Base-by-base conservation (phyloP, 2,329 filamentous ascomycete genomes). In the Neonectria ditissima region DNA sequence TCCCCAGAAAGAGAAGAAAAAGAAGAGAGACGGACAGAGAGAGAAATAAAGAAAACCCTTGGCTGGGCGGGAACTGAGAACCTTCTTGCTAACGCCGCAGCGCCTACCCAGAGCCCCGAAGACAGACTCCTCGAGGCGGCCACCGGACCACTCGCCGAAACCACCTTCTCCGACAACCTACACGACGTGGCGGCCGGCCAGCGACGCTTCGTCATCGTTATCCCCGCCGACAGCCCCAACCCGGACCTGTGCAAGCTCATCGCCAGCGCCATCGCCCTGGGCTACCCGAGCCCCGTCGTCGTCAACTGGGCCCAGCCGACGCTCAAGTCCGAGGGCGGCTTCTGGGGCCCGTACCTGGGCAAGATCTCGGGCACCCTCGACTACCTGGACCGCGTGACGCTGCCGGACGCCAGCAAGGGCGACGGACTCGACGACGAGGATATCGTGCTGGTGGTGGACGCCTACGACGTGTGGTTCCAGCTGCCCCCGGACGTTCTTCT, bases 401-500 rank as follows among this genome's bases (percentile, higher is more conserved):
- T 58, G 20, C 50, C 44, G 3, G 41, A 65, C 26, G 59, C 59
- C 4, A 53, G 63, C 45, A 41, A 48, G 4, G 53, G 30, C 16
- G 65, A 68, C 18, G 61, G 45, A 44, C 26, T 68, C 22, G 24
- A 56, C 4, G 69, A 72, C 1, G 58, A 73, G 9, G 70, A 73
- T 34, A 30, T 75, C n/a, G 60, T 73, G 1, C 62, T 73, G 10
- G 70, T 75, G 18, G 67, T 72, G 1, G 73, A 75, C 32, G 71
- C 68, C 16, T 71, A 71, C 56, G 74, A 75, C 37, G 51, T 73
- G 14, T 74, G 73, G 74, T 75, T 75, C 32, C 74, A 75, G 50
- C 66, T 75, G 0, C 73, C 74, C 1, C 64, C 71, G 1, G 68
- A 72, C 9, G 61, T 74, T 10, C 65, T 75, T 10, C 54, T 75